Evolutionary conservation across 371 early-diverging fungal species (phyloP).

Genomic region (Syncephalastrum monosporum): DNA sequence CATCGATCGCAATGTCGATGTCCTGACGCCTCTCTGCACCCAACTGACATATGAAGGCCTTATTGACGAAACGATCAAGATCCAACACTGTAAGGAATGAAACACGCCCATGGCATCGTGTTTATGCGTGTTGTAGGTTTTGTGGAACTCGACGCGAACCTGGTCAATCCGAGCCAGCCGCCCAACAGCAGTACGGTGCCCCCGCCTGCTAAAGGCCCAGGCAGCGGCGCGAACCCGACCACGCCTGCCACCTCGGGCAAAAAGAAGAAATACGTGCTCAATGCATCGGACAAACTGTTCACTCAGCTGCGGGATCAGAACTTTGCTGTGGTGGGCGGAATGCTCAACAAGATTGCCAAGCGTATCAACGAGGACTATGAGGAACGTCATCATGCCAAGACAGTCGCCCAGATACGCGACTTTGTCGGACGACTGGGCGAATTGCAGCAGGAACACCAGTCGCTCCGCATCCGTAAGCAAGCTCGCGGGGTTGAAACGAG

Average conservation of each 20-base stretch:
- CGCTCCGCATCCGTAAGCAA: constrained; percentile 69
- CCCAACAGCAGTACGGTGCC: constrained; percentile 10
- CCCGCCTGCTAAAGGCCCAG: constrained; percentile 14
- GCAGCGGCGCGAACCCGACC: constrained; percentile 6
- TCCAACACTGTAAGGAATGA: constrained; percentile 50
- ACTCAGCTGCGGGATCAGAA: constrained; percentile 83
- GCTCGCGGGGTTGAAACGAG: background rate
- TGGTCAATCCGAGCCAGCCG: constrained; percentile 40
- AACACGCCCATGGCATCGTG: background rate
- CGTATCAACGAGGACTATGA: constrained; percentile 85
- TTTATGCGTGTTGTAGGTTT: constrained; percentile 31
- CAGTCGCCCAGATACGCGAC: constrained; percentile 84
- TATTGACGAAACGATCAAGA: constrained; percentile 79
- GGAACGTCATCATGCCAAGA: constrained; percentile 85
- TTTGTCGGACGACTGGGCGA: constrained; percentile 85
- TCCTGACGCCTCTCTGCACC: constrained; percentile 89
- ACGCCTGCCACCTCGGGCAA: constrained; percentile 40
- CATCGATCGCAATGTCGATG: constrained; percentile 87
- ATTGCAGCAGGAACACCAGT: constrained; percentile 83
- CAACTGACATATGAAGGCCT: constrained; percentile 94
- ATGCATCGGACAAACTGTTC: constrained; percentile 76
- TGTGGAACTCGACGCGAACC: constrained; percentile 59
- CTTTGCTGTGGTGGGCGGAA: constrained; percentile 84
- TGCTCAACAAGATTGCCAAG: constrained; percentile 80
- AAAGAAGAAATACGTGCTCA: constrained; percentile 79